Evolutionary conservation across 2,329 filamentous ascomycete species (phyloP), one percentile per base, ranked within the genome.

Genomic region (Venturiaceae sp.): DNA sequence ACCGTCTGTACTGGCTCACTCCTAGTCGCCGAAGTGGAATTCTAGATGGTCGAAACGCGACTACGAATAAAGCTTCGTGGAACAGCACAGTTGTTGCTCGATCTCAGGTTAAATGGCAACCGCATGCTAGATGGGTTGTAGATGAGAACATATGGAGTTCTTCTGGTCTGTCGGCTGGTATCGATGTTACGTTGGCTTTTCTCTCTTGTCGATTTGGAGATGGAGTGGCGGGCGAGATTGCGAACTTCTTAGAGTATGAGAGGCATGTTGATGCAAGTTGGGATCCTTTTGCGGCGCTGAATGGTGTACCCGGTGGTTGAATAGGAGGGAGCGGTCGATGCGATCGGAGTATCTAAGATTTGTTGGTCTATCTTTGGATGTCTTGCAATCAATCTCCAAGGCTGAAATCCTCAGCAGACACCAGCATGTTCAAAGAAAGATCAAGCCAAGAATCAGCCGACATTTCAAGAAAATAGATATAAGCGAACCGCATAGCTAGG

Each of bases 81-180:
- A 68, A 70, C 28, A 69, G 69, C 62, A 77, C 81, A 8, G 78
- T 71, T 2, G 66, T 71, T 1, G 69, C 76, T 57, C 76, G 80
- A 0, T 74, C 77, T 0, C 70, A 75, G 0, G 81, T 85, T 0
- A 68, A 80, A 0, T 89, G 85, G 85, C 75, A 84, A 30, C 69
- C 75, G 0, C 75, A 77, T 30, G 85, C 85, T 21, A 75, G 86
- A 36, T 88, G 83, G 81, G 80, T 86, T 0, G 72, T 76, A 0
- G 84, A 88, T 68, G 84, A 81, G 3, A 85, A 86, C 60, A 72
- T 87, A 8, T 88, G 85, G 83, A 83, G 81, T 3, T 81, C 80
- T 2, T 84, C 82, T 0, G 85, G 86, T 0, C 78, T 86, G 5
- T 78, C 77, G 55, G 83, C 84, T 1, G 84, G 84, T 0, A 85